Evolutionary conservation across 2,329 filamentous ascomycete species (phyloP), one percentile per base, ranked within the genome.

Genomic region (Didymella glomerata): DNA sequence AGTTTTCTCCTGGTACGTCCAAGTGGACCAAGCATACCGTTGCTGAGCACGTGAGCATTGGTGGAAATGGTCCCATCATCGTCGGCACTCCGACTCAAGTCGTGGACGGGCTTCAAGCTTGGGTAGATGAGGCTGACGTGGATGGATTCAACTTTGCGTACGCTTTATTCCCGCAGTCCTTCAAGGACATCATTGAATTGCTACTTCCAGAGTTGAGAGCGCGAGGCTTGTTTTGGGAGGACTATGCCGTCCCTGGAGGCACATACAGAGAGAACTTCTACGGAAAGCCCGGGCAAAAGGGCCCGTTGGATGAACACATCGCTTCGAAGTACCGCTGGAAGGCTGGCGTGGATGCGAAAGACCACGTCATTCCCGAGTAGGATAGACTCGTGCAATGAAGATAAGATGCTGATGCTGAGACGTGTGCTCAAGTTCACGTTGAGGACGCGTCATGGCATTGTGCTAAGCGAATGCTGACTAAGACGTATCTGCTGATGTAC

Each of bases 1-100:
- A 83, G 44, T 84, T 85, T 45, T 84, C 85, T 0, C 86, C 87
- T 0, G 84, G 81, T 2, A 84, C 85, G 2, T 79, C 83, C 0
- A 90, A 89, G 68, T 92, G 90, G 90, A 92, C 89, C 0, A 91
- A 91, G 72, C 81, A 85, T 47, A 90, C 87, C 0, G 83, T 92
- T 5, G 89, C 87, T 0, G 83, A 90, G 67, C 86, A 90, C 63
- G 84, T 91, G 48, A 86, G 84, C 41, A 82, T 91, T 13, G 89
- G 89, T 4, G 89, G 89, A 1, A 83, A 90, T 18, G 88, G 88
- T 0, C 85, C 88, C 0, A 82, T 87, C 0, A 74, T 87, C 2
- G 86, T 91, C 0, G 89, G 90, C 0, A 90, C 87, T 0, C 79
- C 89, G 0, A 73, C 81, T 16, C 84, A 86, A 63, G 88, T 91